Evolutionary conservation across 2,329 filamentous ascomycete genomes (phyloP).

Genomic region (Apiospora hydei): DNA sequence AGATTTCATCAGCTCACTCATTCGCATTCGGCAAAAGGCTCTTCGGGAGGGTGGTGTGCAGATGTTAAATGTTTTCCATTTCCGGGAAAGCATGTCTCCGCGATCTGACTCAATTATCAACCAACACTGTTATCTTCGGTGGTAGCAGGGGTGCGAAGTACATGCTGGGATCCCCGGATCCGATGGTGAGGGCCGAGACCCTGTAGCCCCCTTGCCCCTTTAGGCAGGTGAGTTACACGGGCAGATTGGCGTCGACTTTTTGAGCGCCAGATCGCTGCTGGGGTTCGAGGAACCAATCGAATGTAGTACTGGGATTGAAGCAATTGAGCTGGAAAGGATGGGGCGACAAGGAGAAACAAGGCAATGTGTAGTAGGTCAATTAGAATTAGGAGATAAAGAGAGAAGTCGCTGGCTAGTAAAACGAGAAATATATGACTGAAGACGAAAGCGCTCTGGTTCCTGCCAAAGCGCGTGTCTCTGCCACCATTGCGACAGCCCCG

Average conservation of each 20-base stretch:
- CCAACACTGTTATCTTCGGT: neutral
- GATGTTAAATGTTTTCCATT: neutral
- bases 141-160: neutral
- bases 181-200: conserved; percentile 1
- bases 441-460: neutral
- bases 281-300: neutral
- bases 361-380: neutral
- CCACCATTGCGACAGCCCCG: neutral
- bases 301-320: neutral
- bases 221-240: conserved; percentile 8
- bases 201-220: neutral
- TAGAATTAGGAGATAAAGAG: neutral
- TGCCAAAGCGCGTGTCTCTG: neutral
- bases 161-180: neutral
- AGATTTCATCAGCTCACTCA: neutral
- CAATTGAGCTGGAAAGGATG: neutral
- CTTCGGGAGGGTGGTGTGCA: neutral
- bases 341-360: neutral
- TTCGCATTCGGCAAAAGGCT: neutral
- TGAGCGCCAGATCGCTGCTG: neutral
- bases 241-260: neutral
- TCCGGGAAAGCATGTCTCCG: neutral
- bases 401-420: too few relatives aligned
- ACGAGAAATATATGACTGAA: neutral
- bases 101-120: neutral